phyloP scores from a whole-genome alignment of 768 basidiomycete genomes.

The Grammothele lineata region DNA sequence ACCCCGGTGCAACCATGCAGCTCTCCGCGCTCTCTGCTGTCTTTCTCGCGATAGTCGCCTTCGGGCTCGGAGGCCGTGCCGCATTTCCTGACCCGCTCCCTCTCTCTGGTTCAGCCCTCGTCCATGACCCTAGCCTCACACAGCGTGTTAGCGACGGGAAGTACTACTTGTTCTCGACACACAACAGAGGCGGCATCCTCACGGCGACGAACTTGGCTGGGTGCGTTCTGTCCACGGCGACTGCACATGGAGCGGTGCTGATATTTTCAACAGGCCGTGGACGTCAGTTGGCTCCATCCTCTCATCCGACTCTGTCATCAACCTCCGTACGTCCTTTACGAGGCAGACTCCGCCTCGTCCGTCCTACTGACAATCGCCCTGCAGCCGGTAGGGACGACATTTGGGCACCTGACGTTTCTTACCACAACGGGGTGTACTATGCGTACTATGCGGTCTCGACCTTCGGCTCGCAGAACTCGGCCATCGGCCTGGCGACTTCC shows the following conservation, averaged over 20 bases:
- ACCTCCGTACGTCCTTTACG: constrained; percentile 5
- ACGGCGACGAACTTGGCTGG: constrained; percentile 16
- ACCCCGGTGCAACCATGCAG: too few species aligned
- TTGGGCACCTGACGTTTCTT: constrained; percentile 25
- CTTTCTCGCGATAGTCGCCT: background rate
- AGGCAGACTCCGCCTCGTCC: too few species aligned
- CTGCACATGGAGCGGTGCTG: too few species aligned
- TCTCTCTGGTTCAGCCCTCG: constrained; percentile 6
- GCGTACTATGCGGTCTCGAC: constrained; percentile 23
- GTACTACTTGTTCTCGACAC: constrained; percentile 19
- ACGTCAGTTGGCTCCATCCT: constrained; percentile 18
- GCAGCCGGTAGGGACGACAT: constrained; percentile 16
- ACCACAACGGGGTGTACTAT: constrained; percentile 18
- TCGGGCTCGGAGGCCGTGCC: background rate
- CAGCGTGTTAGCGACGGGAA: constrained; percentile 15
- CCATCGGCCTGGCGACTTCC: constrained; percentile 22
- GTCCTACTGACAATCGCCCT: too few species aligned
- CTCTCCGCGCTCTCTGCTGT: background rate
- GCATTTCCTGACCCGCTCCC: constrained; percentile 12
- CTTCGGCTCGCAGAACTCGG: constrained; percentile 22
- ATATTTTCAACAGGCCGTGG: constrained; percentile 14
- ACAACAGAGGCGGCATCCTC: constrained; percentile 12
- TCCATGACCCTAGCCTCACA: constrained; percentile 16
- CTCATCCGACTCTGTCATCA: constrained; percentile 12
- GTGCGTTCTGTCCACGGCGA: constrained; percentile 5